Evolutionary conservation across 495 filamentous ascomycete genomes (phyloP), one percentile per base, ranked within the genome.

Genomic region (Parathielavia hyrcaniae): DNA sequence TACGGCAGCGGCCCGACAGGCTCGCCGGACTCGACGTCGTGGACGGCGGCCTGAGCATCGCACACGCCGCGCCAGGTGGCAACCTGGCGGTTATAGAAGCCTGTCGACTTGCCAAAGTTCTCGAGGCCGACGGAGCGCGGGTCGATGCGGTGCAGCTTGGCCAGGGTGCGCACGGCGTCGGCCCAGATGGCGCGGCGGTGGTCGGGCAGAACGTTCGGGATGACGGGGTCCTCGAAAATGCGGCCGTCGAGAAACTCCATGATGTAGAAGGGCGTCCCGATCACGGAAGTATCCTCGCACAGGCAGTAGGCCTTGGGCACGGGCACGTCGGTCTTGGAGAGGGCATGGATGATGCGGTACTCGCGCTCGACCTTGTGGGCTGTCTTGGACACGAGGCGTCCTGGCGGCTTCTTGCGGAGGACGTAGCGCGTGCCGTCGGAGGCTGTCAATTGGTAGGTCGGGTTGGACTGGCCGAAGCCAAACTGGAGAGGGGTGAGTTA

Each of bases 301-400:
- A 97, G 81, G 66, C 86, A 88, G 67, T 90, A 86, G 3, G 90
- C 81, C 69, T 82, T 86, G 14, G 93, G 92, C 0, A 95, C 90
- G 0, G 91, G 90, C 30, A 98, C 90, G 69, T 89, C 83, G 17
- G 88, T 92, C 20, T 75, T 67, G 23, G 83, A 81, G 17, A 98
- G 78, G 1, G 92, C 91, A 67, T 87, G 82, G 66, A 98, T 89
- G 64, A 96, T 85, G 67, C 85, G 83, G 75, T 92, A 92, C 70
- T 98, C 93, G 59, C 93, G 87, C 72, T 98, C 93, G 58, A 98
- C 92, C 65, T 89, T 86, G 75, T 98, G 93, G 11, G 93, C 93
- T 0, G 91, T 91, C 72, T 90, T 91, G 53, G 88, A 95, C 26
- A 97, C 79, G 4, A 98, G 85, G 72, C 85, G 82, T 64, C 93